These are phyloP conservation scores for Sanghuangporus weigelae DNA, from an alignment of 1,284 basidiomycete species.

Conservation along the genomic window DNA sequence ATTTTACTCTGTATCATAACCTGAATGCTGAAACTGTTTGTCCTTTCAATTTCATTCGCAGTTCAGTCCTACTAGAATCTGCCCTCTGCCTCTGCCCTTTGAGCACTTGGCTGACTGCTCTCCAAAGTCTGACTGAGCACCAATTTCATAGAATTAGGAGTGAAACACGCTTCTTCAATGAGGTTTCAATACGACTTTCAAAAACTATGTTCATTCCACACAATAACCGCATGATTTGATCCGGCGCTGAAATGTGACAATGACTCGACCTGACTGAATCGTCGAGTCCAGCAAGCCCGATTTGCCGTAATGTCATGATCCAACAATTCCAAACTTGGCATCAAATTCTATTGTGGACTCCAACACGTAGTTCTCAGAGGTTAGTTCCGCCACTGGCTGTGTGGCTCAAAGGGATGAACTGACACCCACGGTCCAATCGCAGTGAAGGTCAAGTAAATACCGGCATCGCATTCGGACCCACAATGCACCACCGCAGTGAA, in stretches of 20 bases:
- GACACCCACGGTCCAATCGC: not conserved
- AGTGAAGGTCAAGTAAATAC: not conserved
- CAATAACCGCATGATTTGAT: too few relatives aligned
- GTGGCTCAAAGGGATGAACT: too few relatives aligned
- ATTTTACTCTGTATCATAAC: not conserved
- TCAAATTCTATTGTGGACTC: too few relatives aligned
- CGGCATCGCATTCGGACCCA: not conserved
- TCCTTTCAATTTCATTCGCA: not conserved
- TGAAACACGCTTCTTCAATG: not conserved
- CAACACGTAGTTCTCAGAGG: too few relatives aligned
- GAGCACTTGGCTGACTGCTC: not conserved
- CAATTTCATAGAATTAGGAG: too few relatives aligned
- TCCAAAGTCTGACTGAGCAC: not conserved
- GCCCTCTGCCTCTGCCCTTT: too few relatives aligned
- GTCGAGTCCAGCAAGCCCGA: too few relatives aligned
- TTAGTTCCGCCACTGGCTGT: too few relatives aligned
- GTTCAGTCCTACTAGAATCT: not conserved
- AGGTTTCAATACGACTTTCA: not conserved
- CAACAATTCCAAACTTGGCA: too few relatives aligned
- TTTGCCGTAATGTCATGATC: too few relatives aligned
- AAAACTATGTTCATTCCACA: not conserved
- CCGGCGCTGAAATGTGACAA: not conserved
- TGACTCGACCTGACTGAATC: not conserved
- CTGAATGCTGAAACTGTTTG: not conserved
- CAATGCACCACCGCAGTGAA: not conserved